A percentile compares a stretch with the other conserved stretches of the same genome.
phyloP scores from a whole-genome alignment of 768 basidiomycete genomes.

The Zangia roseola region DNA sequence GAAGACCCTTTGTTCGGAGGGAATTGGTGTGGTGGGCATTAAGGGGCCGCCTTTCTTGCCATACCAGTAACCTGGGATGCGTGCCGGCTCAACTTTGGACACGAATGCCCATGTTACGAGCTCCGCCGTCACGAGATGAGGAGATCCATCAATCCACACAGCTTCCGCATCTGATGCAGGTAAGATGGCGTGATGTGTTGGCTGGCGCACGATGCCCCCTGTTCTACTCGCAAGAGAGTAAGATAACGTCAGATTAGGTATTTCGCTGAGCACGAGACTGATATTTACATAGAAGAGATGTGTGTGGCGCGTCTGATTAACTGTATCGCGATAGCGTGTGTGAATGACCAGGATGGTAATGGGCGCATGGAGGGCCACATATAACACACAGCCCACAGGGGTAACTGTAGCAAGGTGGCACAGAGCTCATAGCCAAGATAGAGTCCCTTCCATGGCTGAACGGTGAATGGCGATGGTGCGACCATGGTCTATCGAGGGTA shows the following conservation, averaged over 20 bases:
- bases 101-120: slow-evolving; percentile 25
- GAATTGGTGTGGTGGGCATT: slow-evolving; percentile 36
- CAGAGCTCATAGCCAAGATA: slow-evolving; percentile 46
- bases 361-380: slow-evolving; percentile 39
- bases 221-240: slow-evolving; percentile 1
- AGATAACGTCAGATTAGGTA: slow-evolving; percentile 1
- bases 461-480: slow-evolving; percentile 1
- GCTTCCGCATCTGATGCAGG: slow-evolving; percentile 12
- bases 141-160: slow-evolving; percentile 35
- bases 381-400: slow-evolving; percentile 45
- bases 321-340: slow-evolving; percentile 38
- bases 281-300: slow-evolving; percentile 21
- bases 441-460: slow-evolving; percentile 49
- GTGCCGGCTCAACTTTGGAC: slow-evolving; percentile 39
- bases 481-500: slow-evolving; percentile 4
- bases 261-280: neutral
- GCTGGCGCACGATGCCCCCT: slow-evolving; percentile 2
- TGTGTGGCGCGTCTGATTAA: slow-evolving; percentile 28
- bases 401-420: slow-evolving; percentile 43
- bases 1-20: slow-evolving; percentile 55
- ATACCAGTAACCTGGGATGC: slow-evolving; percentile 59
- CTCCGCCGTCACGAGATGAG: slow-evolving; percentile 32
- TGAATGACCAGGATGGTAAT: slow-evolving; percentile 45
- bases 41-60: slow-evolving; percentile 40
- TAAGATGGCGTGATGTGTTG: slow-evolving; percentile 11